Evolutionary conservation across 805 yeast genomes (phyloP).

Genomic region (Myxozyma nipponensis): DNA sequence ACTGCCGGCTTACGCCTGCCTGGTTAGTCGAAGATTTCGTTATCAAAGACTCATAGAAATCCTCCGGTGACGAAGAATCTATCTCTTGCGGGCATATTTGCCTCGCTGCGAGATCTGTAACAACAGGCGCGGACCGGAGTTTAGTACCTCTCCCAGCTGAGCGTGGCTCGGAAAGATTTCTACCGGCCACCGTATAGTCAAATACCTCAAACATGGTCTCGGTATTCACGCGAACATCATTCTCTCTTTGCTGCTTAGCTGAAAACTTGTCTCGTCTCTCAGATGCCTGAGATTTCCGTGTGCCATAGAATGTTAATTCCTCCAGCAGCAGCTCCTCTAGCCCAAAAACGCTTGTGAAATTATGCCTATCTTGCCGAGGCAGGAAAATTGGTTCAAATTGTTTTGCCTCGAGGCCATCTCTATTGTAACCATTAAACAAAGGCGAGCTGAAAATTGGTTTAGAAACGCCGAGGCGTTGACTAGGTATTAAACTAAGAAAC

Average conservation of each 20-base stretch:
- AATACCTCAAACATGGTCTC: conserved; percentile 8
- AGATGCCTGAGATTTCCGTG: not conserved
- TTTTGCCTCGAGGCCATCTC: conserved; percentile 13
- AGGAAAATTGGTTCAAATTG: conserved; percentile 16
- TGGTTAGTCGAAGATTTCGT: not conserved
- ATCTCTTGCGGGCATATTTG: not conserved
- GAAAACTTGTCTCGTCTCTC: not conserved
- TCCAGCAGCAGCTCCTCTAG: conserved; percentile 24
- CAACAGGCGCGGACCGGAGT: not conserved
- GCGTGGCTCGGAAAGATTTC: not conserved
- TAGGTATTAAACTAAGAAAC: conserved; percentile 61
- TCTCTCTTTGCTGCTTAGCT: conserved; percentile 1
- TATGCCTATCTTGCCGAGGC: conserved; percentile 9
- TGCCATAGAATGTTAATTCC: conserved; percentile 5
- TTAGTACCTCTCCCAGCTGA: not conserved
- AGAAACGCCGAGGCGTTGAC: conserved; percentile 61
- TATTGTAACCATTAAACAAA: conserved; percentile 58
- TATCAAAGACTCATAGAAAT: not conserved
- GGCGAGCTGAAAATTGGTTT: conserved; percentile 77
- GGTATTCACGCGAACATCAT: conserved; percentile 1
- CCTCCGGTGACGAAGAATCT: not conserved
- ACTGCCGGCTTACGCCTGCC: not conserved
- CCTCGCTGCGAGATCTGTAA: not conserved
- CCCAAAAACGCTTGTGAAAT: conserved; percentile 17
- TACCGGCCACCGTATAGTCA: conserved; percentile 5